Base-by-base conservation (phyloP, 805 yeast species). In the Candida maesae region DNA sequence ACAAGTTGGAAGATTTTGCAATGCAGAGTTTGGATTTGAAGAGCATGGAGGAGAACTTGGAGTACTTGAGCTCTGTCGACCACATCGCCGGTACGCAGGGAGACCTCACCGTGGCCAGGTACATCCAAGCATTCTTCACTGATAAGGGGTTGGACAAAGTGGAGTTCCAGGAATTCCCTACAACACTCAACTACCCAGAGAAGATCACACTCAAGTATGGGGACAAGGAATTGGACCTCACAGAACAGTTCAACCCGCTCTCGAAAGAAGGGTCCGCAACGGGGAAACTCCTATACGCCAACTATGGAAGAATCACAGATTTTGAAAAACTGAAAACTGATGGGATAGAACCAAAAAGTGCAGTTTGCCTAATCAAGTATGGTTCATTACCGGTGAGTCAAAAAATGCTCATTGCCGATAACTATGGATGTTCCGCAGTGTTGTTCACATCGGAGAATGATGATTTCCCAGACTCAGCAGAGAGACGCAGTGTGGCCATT, bases 61-160 rank as follows among this genome's bases (percentile, higher is more conserved):
- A 55, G 40, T 55, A 51, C 34, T 31, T 55, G 16, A 37, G 55
- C 32, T 60, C 76, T 17, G 67, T 91, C 60, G 80, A 80, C 3
- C 97, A 89, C 58, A 63, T 83, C 49, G 79, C 96, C 0, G 98
- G 98, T 3, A 82, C 97, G 2, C 75, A 78, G 13, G 98, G 95
- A 15, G 96, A 88, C 59, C 61, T 78, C 44, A 74, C 91, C 0
- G 63, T 89, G 27, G 81, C 88, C 2, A 69, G 73, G 43, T 88
- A 81, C 56, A 67, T 90, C 13, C 70, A 76, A 45, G 74, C 73
- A 18, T 74, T 76, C 36, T 77, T 84, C 62, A 58, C 62, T 17
- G 72, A 77, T 38, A 76, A 79, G 47, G 84, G 85, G 2, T 46
- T 89, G 16, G 63, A 66, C 21, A 44, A 62, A 3, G 71, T 77